Conservation (phyloP, 2,329 filamentous ascomycete genomes). For the Colletotrichum musae region DNA sequence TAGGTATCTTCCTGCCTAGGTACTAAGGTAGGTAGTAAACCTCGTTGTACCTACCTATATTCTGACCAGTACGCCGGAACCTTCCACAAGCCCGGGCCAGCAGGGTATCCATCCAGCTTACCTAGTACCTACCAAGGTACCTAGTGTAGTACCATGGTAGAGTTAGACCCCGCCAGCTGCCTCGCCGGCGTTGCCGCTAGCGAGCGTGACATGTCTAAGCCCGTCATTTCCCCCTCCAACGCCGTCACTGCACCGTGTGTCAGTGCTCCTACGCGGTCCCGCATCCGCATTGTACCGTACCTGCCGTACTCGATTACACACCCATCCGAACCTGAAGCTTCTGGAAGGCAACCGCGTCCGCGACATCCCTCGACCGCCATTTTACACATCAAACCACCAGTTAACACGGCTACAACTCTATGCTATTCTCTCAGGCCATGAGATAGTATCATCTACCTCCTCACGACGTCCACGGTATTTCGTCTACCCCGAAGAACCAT, state of each 20-base stretch:
- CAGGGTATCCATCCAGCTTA: slow-evolving; percentile 1
- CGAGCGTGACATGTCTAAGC: slow-evolving; percentile 9
- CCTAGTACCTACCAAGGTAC: not conserved
- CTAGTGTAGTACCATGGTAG: not conserved
- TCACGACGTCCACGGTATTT: not conserved
- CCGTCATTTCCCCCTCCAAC: slow-evolving; percentile 32
- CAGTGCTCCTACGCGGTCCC: slow-evolving; percentile 9
- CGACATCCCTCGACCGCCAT: slow-evolving; percentile 11
- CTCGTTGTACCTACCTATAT: not conserved
- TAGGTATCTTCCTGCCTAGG: not conserved
- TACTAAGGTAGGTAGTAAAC: too few relatives aligned
- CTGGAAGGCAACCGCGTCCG: slow-evolving; percentile 35
- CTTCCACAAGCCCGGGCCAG: slow-evolving; percentile 33
- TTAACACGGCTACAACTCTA: not conserved
- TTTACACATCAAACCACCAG: not conserved
- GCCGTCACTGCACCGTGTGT: slow-evolving; percentile 3
- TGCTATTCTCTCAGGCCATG: slow-evolving; percentile 20
- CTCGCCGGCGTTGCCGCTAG: not conserved
- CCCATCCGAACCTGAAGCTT: slow-evolving; percentile 42
- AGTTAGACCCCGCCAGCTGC: slow-evolving; percentile 22
- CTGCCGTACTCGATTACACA: slow-evolving; percentile 31
- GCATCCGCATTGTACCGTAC: not conserved
- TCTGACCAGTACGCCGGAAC: slow-evolving; percentile 29
- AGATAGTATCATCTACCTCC: slow-evolving; percentile 4
- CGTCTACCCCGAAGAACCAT: slow-evolving; percentile 63